Base-by-base conservation (phyloP, 2,329 filamentous ascomycete genomes). In the Clarireedia sp. region DNA sequence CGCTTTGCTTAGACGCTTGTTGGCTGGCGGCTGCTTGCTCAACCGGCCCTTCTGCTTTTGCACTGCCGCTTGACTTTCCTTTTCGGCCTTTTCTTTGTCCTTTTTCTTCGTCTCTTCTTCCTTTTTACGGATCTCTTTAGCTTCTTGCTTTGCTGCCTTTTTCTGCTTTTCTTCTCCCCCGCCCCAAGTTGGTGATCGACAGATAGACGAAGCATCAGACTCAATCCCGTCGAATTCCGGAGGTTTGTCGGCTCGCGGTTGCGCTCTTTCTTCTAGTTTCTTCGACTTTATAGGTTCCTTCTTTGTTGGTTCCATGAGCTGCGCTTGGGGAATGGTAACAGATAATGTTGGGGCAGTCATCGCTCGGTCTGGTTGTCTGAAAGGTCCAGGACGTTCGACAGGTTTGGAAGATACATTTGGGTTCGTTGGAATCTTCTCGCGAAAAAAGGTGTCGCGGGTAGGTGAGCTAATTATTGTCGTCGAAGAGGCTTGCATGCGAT, bases 181-280 rank as follows among this genome's bases (percentile, higher is more conserved):
- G 59, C 82, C 80, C 81, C 81, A 84, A 54, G 76, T 82, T 1
- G 81, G 81, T 1, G 81, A 84, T 54, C 82, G 78, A 58, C 81
- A 85, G 53, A 83, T 79, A 0, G 66, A 68, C 5, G 67, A 68
- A n/a, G 52, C 53, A 38, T 65, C 65, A 16, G 67, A 66, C 5
- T 59, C 58, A 19, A 57, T 45, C 8, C 60, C 61, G 23, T 41
- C 57, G 5, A 45, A 46, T 23, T 53, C 57, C 23, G n/a, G 44
- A 17, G 16, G 21, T 33, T 14, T 29, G 9, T 43, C 29, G 14
- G 40, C 48, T 6, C 6, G 24, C 14, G 52, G 45, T 38, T 54
- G 23, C 17, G 29, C 9, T 6, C 41, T n/a, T 14, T 23, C 24
- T 14, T 36, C 37, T 19, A 29, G 9, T 46, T 14, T 43, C 24